Base-by-base conservation (phyloP, 371 early-diverging fungal genomes). In the Mortierella sp. region DNA sequence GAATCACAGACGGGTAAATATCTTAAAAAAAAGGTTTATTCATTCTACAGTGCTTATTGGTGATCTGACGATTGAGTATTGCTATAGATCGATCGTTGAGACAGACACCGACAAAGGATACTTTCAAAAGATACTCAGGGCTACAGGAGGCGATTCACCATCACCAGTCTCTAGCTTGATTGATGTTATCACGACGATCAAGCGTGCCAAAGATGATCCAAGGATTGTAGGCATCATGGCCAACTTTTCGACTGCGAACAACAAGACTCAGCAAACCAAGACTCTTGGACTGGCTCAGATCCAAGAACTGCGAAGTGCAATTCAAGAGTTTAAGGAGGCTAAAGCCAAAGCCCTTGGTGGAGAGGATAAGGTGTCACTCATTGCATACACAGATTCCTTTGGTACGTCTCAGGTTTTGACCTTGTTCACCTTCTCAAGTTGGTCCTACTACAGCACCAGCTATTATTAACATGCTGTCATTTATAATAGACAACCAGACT, bases 281-380 rank as follows among this genome's bases (percentile, higher is more conserved):
- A 78, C 81, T 0, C 74, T 87, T 61, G 86, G 85, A 26, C 56
- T 87, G 47, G 87, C 87, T 4, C 89, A 90, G 70, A 75, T 86
- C 22, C 89, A 90, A 66, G 90, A 90, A 66, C 72, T 90, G 28
- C 76, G 88, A 32, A 54, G 81, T 3, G 88, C 88, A 8, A 65
- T 90, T 57, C 66, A 72, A 23, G 66, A 66, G 40, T 85, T 90
- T 64, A 76, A 72, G 58, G 78, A 74, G n/a, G 81, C 77, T 22
- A 90, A 88, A 64, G 79, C 84, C 35, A 72, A 84, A 63, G 79
- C 82, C 55, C 72, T 83, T 22, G 84, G 79, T 31, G 84, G 88
- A 17, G 71, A 84, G 43, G 76, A 75, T 43, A 76, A 76, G 23
- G 85, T 83, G 54, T 83, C 83, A n/a, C 45, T 85, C 40, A 73